These are phyloP conservation scores for Vicia villosa DNA, from an alignment of 306 rosid species.

Conservation along the genomic window DNA sequence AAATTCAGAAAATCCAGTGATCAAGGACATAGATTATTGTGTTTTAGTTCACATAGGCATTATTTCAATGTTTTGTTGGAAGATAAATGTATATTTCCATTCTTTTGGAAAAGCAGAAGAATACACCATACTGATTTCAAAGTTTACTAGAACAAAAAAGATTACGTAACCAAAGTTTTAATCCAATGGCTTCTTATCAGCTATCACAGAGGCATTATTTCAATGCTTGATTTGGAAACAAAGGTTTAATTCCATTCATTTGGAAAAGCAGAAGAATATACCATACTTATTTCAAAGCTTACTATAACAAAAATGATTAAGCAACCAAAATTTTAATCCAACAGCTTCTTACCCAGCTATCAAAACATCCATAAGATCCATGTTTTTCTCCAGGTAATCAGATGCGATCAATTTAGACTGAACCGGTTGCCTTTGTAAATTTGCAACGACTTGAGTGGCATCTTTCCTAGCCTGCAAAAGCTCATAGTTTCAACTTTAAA, in stretches of 20 bases:
- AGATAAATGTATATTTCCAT: not conserved
- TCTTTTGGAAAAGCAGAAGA: conserved; percentile 32
- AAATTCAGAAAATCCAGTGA: not conserved
- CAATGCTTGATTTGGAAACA: too few relatives aligned
- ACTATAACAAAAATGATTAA: conserved; percentile 25
- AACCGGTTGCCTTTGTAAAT: conserved; percentile 95
- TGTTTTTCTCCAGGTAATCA: conserved; percentile 85
- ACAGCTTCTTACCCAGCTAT: conserved; percentile 68
- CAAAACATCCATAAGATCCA: conserved; percentile 83
- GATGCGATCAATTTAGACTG: conserved; percentile 93
- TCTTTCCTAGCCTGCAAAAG: conserved; percentile 85
- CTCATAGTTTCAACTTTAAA: conserved; percentile 30
- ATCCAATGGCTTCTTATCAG: conserved; percentile 54
- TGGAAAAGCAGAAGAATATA: conserved; percentile 21
- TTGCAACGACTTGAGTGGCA: conserved; percentile 97
- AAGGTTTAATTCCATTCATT: not conserved
- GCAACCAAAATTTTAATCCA: conserved; percentile 8
- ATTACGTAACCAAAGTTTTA: conserved; percentile 13
- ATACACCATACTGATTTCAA: conserved; percentile 24
- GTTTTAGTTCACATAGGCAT: conserved; percentile 20
- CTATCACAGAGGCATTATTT: conserved; percentile 36
- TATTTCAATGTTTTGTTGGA: not conserved
- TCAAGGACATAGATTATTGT: not conserved
- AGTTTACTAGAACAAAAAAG: conserved; percentile 25
- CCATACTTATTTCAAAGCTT: conserved; percentile 27